phyloP scores from a whole-genome alignment of 1,284 basidiomycete genomes.

The Clitocybe nebularis region DNA sequence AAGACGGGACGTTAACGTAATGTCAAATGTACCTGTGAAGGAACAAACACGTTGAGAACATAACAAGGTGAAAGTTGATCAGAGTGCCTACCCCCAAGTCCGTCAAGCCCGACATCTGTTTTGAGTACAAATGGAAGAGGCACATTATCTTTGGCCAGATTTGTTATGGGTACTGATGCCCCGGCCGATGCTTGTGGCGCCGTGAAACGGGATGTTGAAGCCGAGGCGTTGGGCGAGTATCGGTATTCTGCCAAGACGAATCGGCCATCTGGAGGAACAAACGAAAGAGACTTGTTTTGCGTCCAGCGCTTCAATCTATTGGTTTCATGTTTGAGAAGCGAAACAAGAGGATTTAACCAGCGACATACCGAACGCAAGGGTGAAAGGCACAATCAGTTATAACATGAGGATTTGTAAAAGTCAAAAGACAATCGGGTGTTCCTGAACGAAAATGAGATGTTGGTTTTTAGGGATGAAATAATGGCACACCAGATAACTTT shows the following conservation, averaged over 20 bases:
- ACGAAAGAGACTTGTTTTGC: constrained; percentile 78
- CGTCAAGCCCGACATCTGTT: constrained; percentile 53
- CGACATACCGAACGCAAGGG: constrained; percentile 78
- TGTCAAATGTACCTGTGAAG: constrained; percentile 62
- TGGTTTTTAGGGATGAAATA: not conserved
- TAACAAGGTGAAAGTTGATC: constrained; percentile 1
- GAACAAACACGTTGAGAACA: constrained; percentile 2
- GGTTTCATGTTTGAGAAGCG: not conserved
- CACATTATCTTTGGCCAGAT: constrained; percentile 40
- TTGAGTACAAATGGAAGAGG: constrained; percentile 69
- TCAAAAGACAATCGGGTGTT: constrained; percentile 83
- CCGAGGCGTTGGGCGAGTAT: constrained; percentile 42
- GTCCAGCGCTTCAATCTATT: constrained; percentile 76
- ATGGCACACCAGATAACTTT: constrained; percentile 67
- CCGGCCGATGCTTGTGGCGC: constrained; percentile 14
- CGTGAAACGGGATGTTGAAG: constrained; percentile 20
- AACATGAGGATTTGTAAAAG: constrained; percentile 74
- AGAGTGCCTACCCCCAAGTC: constrained; percentile 53
- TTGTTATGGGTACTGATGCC: constrained; percentile 22
- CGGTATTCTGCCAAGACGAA: constrained; percentile 89
- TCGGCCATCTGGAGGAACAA: constrained; percentile 91
- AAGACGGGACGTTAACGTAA: constrained; percentile 68
- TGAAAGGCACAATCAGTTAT: constrained; percentile 85
- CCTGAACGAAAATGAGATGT: constrained; percentile 38
- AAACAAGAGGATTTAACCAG: constrained; percentile 1